phyloP scores from a whole-genome alignment of 2,329 filamentous ascomycete genomes.

The Grosmannia serpens region DNA sequence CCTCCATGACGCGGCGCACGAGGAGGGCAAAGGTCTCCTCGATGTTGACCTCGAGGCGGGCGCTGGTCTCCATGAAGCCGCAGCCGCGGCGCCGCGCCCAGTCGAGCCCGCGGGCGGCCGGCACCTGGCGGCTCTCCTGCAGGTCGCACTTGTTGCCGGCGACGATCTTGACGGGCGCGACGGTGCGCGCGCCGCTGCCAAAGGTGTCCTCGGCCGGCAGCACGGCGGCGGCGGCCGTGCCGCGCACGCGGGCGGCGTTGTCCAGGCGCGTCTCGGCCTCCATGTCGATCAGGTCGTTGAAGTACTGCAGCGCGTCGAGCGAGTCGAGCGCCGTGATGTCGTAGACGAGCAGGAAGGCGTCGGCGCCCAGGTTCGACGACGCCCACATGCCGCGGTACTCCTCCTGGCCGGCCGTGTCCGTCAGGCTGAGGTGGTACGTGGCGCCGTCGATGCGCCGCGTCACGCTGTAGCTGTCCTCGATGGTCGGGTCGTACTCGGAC shows the following conservation, averaged over 20 bases:
- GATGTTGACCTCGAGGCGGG: slow-evolving; percentile 74
- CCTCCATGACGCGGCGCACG: slow-evolving; percentile 49
- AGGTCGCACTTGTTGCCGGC: slow-evolving; percentile 82
- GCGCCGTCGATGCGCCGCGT: slow-evolving; percentile 72
- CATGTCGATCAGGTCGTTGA: slow-evolving; percentile 75
- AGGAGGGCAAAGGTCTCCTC: slow-evolving; percentile 76
- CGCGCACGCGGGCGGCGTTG: slow-evolving; percentile 42
- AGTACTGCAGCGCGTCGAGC: slow-evolving; percentile 63
- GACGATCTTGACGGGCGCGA: slow-evolving; percentile 69
- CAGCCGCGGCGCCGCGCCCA: slow-evolving; percentile 64
- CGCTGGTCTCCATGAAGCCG: slow-evolving; percentile 86
- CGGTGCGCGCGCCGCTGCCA: slow-evolving; percentile 33
- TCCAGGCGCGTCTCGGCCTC: slow-evolving; percentile 60
- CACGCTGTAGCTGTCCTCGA: slow-evolving; percentile 76
- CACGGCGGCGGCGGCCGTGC: slow-evolving; percentile 23
- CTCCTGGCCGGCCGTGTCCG: slow-evolving; percentile 81
- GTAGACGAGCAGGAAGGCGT: slow-evolving; percentile 79
- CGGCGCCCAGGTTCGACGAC: slow-evolving; percentile 62
- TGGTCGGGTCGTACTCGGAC: slow-evolving; percentile 69
- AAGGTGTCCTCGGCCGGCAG: slow-evolving; percentile 6
- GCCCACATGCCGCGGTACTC: slow-evolving; percentile 86
- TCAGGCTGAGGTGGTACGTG: slow-evolving; percentile 66
- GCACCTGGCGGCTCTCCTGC: slow-evolving; percentile 55
- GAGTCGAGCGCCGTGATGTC: slow-evolving; percentile 65
- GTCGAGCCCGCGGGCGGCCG: slow-evolving; percentile 60